Percentiles rank a stretch among this genome's conserved stretches.
These are phyloP conservation scores for Pneumocystis jirovecii DNA, from an alignment of 1,139 yeast genomes.

Conservation along the genomic window DNA sequence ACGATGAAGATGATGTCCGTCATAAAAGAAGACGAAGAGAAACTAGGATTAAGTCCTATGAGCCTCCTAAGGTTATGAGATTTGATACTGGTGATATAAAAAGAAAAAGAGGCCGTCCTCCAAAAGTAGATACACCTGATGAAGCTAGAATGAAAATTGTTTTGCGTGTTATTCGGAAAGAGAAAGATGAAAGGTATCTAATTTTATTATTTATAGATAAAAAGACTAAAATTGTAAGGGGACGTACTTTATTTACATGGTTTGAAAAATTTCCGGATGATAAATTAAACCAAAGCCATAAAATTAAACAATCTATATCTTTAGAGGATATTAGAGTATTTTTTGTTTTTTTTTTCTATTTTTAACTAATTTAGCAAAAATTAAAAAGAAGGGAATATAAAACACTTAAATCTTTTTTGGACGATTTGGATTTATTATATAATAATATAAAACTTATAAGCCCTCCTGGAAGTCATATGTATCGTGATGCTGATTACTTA, in stretches of 20 bases:
- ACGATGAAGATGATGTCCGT: constrained; percentile 20
- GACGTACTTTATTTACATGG: constrained; percentile 19
- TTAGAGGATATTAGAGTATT: constrained; percentile 36
- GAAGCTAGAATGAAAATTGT: constrained; percentile 11
- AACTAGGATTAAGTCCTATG: neutral
- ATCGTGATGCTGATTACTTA: constrained; percentile 44
- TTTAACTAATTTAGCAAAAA: constrained; percentile 43
- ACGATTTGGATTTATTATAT: constrained; percentile 62
- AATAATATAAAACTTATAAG: constrained; percentile 56
- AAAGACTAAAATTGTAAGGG: constrained; percentile 1
- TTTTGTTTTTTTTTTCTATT: neutral
- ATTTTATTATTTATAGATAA: neutral
- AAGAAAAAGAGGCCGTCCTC: constrained; percentile 9
- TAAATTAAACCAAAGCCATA: constrained; percentile 42
- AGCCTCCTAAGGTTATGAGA: neutral
- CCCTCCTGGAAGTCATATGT: constrained; percentile 42
- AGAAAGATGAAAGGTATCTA: neutral
- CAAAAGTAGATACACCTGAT: constrained; percentile 7
- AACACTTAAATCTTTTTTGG: constrained; percentile 58
- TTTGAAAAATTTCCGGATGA: constrained; percentile 78
- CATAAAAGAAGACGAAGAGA: neutral
- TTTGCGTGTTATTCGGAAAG: neutral
- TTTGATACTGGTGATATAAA: neutral
- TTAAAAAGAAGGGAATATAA: constrained; percentile 75
- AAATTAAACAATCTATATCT: constrained; percentile 57